Evolutionary conservation across 139 green algal species (phyloP).

Genomic region (Yamagishiella unicocca): DNA sequence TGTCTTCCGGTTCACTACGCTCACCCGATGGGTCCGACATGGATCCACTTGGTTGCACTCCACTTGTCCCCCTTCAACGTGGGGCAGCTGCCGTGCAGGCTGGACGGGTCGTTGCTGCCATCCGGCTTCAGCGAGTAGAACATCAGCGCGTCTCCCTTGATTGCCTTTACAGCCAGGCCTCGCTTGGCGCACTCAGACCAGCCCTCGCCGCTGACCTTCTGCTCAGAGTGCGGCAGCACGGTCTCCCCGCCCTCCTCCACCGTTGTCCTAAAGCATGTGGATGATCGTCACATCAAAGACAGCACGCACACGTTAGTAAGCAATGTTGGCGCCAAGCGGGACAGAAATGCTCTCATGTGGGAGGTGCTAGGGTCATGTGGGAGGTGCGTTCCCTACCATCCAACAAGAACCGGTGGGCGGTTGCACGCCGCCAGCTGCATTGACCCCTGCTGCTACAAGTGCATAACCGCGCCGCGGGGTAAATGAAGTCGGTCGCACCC

Average conservation of each 20-base stretch:
- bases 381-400: too few species aligned
- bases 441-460: too few species aligned
- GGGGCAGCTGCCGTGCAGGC: slow-evolving; percentile 74
- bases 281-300: background rate
- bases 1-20: background rate
- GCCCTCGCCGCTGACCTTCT: slow-evolving; percentile 50
- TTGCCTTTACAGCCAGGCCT: slow-evolving; percentile 70
- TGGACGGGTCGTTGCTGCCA: slow-evolving; percentile 54
- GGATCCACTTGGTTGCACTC: slow-evolving; percentile 92
- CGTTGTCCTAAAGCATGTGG: slow-evolving; percentile 45
- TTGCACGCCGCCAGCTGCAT: too few species aligned
- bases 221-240: slow-evolving; percentile 71
- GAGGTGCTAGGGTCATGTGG: too few species aligned
- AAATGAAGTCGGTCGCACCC: too few species aligned
- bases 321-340: too few species aligned
- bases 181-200: slow-evolving; percentile 74
- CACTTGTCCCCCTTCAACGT: slow-evolving; percentile 73
- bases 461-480: too few species aligned
- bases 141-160: slow-evolving; percentile 72
- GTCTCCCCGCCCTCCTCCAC: slow-evolving; percentile 74
- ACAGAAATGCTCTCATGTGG: too few species aligned
- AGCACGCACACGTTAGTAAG: background rate
- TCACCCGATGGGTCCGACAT: slow-evolving; percentile 68
- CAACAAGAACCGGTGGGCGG: too few species aligned
- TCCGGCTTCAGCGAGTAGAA: slow-evolving; percentile 76